Base-by-base conservation (phyloP, 2,329 filamentous ascomycete species). In the Fusarium fujikuroi region DNA sequence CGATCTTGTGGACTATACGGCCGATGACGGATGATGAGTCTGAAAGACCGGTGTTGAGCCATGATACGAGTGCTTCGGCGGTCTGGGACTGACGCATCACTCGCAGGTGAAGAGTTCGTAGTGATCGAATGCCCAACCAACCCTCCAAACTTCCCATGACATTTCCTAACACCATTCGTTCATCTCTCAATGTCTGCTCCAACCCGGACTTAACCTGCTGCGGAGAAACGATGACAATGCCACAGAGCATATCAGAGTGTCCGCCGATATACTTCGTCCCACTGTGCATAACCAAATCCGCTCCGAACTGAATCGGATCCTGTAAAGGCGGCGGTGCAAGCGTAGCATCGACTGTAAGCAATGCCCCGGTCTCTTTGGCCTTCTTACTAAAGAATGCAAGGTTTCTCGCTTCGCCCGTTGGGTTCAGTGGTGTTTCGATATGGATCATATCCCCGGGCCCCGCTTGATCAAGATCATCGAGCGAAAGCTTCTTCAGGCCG, bases 231-330 rank as follows among this genome's bases (percentile, higher is more conserved):
- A 90, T 89, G 34, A 99, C 84, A 23, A 97, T 92, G 23, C 95
- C 96, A 79, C 93, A 97, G 7, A 98, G 89, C 87, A 98, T 87
- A 83, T 99, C 95, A 74, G 92, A 95, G 84, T 99, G 95, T 1
- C 95, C 96, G 25, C 96, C 95, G 73, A 99, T 90, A 83, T 98
- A 99, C 86, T 98, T 99, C 21, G 95, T 97, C 7, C 95, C 95
- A 59, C 89, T 92, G 83, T 98, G 95, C 93, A 98, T 93, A 32
- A 97, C 89, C 2, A 95, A 82, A 82, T 98, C 95, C 25, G 92
- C 94, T 43, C 94, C 95, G 80, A 89, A 92, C 30, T 81, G 79
- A 77, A 98, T 95, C 0, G 96, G 95, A 77, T 98, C 93, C 80
- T 94, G 92, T 65, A 99, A 85, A 36, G 93, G 93, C 34, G 95